Conservation (phyloP, 2,329 filamentous ascomycete species). For the Aspergillus novofumigatus region DNA sequence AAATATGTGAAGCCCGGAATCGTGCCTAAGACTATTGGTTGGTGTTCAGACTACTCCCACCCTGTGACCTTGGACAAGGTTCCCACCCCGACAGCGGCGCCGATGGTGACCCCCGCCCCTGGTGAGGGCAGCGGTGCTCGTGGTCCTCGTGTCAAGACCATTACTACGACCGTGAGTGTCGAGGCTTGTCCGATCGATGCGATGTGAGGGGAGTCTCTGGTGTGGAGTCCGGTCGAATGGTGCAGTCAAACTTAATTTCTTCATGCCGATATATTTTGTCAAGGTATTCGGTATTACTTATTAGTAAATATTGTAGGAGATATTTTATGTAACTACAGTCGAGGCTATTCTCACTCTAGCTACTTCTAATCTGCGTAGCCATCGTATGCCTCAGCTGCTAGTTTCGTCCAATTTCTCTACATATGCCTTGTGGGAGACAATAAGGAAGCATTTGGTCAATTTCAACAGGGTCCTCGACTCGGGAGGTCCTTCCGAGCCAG, state of each 20-base stretch:
- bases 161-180: slow-evolving; percentile 1
- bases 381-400: too few species aligned
- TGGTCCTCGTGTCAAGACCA: background rate
- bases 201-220: background rate
- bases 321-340: too few species aligned
- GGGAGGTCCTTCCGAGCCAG: too few species aligned
- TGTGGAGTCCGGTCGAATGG: background rate
- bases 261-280: background rate
- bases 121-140: background rate
- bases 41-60: slow-evolving; percentile 23
- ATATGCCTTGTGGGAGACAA: too few species aligned
- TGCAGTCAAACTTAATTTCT: background rate
- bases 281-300: too few species aligned
- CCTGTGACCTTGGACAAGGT: slow-evolving; percentile 20
- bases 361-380: too few species aligned
- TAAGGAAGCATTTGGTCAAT: too few species aligned
- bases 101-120: background rate
- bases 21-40: slow-evolving; percentile 25
- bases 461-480: too few species aligned
- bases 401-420: too few species aligned
- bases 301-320: too few species aligned
- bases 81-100: slow-evolving; percentile 5
- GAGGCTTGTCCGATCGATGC: background rate
- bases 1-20: slow-evolving; percentile 18
- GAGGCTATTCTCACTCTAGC: too few species aligned